phyloP scores from a whole-genome alignment of 2,329 filamentous ascomycete species.

The Botrytis pseudocinerea region DNA sequence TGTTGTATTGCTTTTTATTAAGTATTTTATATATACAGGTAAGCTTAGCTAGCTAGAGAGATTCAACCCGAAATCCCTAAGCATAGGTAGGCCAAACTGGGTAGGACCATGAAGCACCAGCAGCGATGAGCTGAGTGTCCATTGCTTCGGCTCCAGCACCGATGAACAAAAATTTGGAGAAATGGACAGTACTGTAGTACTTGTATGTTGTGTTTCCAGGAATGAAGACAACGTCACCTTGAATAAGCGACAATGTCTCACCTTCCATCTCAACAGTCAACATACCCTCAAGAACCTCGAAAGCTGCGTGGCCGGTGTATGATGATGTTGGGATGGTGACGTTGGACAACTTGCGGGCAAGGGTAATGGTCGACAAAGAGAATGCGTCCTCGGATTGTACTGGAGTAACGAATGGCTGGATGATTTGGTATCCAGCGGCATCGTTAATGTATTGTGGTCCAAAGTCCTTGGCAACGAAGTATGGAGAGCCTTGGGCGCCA shows the following conservation, averaged over 20 bases:
- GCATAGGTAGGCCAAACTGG: conserved; percentile 30
- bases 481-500: conserved; percentile 42
- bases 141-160: conserved; percentile 28
- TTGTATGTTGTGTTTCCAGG: conserved; percentile 41
- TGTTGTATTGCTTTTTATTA: background rate
- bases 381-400: conserved; percentile 46
- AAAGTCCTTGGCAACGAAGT: conserved; percentile 49
- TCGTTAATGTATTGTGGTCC: conserved; percentile 49
- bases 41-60: background rate
- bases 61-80: background rate
- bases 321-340: conserved; percentile 33
- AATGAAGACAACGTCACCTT: conserved; percentile 46
- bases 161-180: conserved; percentile 31
- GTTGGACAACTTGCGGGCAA: conserved; percentile 36
- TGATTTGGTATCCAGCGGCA: conserved; percentile 45
- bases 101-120: conserved; percentile 26
- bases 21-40: background rate
- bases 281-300: conserved; percentile 45
- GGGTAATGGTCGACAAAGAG: conserved; percentile 47
- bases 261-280: conserved; percentile 42
- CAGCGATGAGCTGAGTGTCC: conserved; percentile 29
- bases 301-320: conserved; percentile 41
- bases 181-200: conserved; percentile 41
- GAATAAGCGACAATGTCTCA: conserved; percentile 37
- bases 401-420: conserved; percentile 47